Conservation (phyloP, 371 early-diverging fungal genomes). For the Mortierella sp. region DNA sequence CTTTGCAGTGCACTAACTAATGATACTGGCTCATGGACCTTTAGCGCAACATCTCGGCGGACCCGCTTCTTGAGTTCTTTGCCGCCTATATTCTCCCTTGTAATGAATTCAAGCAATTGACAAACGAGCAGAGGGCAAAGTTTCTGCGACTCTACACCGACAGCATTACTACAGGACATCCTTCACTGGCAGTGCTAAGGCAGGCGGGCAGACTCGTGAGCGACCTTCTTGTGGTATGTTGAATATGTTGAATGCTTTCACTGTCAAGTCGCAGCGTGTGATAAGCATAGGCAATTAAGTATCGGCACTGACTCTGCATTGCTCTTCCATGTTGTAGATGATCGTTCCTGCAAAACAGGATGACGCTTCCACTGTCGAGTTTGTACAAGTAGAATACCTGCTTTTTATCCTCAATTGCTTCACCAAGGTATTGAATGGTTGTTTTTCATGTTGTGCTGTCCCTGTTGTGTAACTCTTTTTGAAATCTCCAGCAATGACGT, state of each 20-base stretch:
- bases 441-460: not conserved
- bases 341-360: slow-evolving; percentile 26
- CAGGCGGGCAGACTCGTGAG: slow-evolving; percentile 19
- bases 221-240: slow-evolving; percentile 34
- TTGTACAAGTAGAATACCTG: slow-evolving; percentile 44
- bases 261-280: not conserved
- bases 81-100: slow-evolving; percentile 27
- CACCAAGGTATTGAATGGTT: slow-evolving; percentile 12
- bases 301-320: not conserved
- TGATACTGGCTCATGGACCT: not conserved
- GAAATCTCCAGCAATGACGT: slow-evolving; percentile 13
- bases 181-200: slow-evolving; percentile 15
- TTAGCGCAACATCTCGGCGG: slow-evolving; percentile 49
- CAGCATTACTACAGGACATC: slow-evolving; percentile 34
- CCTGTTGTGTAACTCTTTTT: slow-evolving; percentile 19
- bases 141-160: slow-evolving; percentile 44
- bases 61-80: slow-evolving; percentile 37
- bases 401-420: slow-evolving; percentile 20
- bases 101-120: slow-evolving; percentile 16
- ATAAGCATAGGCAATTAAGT: not conserved
- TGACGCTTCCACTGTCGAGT: slow-evolving; percentile 15
- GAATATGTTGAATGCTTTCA: not conserved
- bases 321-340: slow-evolving; percentile 15
- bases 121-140: slow-evolving; percentile 31
- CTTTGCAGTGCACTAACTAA: not conserved